These are phyloP conservation scores for Tylopilus sp. DNA, from an alignment of 1,284 basidiomycete genomes.

Conservation along the genomic window DNA sequence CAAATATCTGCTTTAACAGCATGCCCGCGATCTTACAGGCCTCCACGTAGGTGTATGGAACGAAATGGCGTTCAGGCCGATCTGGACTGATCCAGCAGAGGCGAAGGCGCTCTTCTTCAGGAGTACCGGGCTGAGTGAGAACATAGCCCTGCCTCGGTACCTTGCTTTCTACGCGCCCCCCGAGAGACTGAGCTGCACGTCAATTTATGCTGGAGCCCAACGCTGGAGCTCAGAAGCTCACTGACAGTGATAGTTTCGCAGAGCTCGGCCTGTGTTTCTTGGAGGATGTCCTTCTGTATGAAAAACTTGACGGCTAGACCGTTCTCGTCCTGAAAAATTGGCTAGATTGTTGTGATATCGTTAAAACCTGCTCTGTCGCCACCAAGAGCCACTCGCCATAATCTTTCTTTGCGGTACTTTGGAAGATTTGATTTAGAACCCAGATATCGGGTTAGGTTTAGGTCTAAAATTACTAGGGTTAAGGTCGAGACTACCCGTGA, in stretches of 20 bases:
- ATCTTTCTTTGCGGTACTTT: neutral
- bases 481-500: constrained; percentile 14
- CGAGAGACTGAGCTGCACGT: constrained; percentile 46
- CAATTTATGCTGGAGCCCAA: constrained; percentile 3
- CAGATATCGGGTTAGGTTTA: constrained; percentile 35
- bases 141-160: constrained; percentile 71
- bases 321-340: constrained; percentile 62
- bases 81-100: constrained; percentile 62
- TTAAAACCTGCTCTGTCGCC: neutral
- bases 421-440: constrained; percentile 21
- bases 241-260: constrained; percentile 63
- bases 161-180: constrained; percentile 69
- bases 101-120: constrained; percentile 66
- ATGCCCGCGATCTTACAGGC: constrained; percentile 70
- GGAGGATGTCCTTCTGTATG: constrained; percentile 69
- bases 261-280: constrained; percentile 60
- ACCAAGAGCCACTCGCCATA: constrained; percentile 25
- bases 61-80: constrained; percentile 67
- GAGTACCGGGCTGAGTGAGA: constrained; percentile 59
- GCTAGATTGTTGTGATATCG: constrained; percentile 31
- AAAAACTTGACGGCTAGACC: constrained; percentile 72
- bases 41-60: constrained; percentile 72
- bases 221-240: constrained; percentile 2
- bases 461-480: constrained; percentile 28
- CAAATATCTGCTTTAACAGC: constrained; percentile 68